Percentiles rank a stretch among this genome's conserved stretches.
Conservation (phyloP, 2,329 filamentous ascomycete genomes). For the Xylaria arbuscula region DNA sequence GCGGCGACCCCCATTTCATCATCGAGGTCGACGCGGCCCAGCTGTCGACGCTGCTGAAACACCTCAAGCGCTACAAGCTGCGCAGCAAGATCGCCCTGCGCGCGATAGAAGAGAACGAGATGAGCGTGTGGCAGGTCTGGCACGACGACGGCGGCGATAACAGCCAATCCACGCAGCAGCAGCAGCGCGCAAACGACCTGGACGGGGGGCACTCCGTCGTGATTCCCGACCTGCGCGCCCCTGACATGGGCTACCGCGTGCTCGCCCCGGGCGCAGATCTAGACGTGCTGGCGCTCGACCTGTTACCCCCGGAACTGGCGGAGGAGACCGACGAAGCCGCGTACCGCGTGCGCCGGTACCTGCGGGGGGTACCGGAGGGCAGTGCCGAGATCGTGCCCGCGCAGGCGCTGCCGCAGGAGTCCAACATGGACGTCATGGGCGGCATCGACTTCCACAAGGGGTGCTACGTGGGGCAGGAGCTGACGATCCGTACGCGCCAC, state of each 20-base stretch:
- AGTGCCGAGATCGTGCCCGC: slow-evolving; percentile 79
- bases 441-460: slow-evolving; percentile 95
- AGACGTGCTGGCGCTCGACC: slow-evolving; percentile 50
- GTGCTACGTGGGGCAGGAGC: slow-evolving; percentile 95
- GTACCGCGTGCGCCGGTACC: slow-evolving; percentile 82
- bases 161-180: background rate
- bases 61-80: slow-evolving; percentile 87
- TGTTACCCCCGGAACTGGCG: slow-evolving; percentile 45
- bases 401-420: slow-evolving; percentile 83
- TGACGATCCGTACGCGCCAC: slow-evolving; percentile 95
- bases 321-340: slow-evolving; percentile 63
- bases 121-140: slow-evolving; percentile 80
- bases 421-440: slow-evolving; percentile 85
- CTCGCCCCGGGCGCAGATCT: slow-evolving; percentile 24
- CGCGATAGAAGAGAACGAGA: slow-evolving; percentile 72
- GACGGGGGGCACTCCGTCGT: slow-evolving; percentile 47
- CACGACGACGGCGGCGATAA: slow-evolving; percentile 60
- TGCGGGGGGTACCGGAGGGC: slow-evolving; percentile 86
- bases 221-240: slow-evolving; percentile 65
- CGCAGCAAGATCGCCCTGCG: slow-evolving; percentile 80
- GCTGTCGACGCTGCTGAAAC: slow-evolving; percentile 70
- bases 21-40: slow-evolving; percentile 84
- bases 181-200: slow-evolving; percentile 5
- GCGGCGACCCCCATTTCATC: slow-evolving; percentile 67
- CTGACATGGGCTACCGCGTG: slow-evolving; percentile 66